Evolutionary conservation across 257 asterid species (phyloP).

Genomic region (Solanum stenotomum): DNA sequence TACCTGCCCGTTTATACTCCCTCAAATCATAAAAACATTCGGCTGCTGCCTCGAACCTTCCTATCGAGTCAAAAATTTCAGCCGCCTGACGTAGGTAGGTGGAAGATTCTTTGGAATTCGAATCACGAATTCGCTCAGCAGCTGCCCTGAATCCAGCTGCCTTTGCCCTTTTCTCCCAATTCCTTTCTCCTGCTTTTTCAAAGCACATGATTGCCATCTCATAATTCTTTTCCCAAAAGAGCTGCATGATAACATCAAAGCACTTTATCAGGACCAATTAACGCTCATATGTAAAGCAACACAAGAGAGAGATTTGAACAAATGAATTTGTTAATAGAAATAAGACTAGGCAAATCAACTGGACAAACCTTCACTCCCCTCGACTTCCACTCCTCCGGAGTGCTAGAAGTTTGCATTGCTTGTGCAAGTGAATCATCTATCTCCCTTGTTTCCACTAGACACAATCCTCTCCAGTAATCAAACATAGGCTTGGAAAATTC

Average conservation of each 20-base stretch:
- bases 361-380: slow-evolving; percentile 45
- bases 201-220: slow-evolving; percentile 68
- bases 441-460: slow-evolving; percentile 42
- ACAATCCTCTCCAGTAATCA: slow-evolving; percentile 49
- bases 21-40: slow-evolving; percentile 53
- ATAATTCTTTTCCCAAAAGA: slow-evolving; percentile 52
- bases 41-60: slow-evolving; percentile 43
- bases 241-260: slow-evolving; percentile 22
- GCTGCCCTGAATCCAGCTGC: slow-evolving; percentile 47
- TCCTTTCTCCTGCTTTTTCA: slow-evolving; percentile 50
- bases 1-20: slow-evolving; percentile 58
- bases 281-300: background rate
- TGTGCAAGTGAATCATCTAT: slow-evolving; percentile 44
- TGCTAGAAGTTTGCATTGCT: slow-evolving; percentile 62
- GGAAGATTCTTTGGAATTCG: slow-evolving; percentile 28
- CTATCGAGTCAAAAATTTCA: slow-evolving; percentile 47
- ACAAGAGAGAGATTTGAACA: background rate
- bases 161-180: slow-evolving; percentile 49
- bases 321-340: background rate
- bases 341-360: background rate
- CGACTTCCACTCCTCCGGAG: slow-evolving; percentile 58
- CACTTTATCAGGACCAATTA: background rate
- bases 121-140: slow-evolving; percentile 27
- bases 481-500: slow-evolving; percentile 49
- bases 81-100: slow-evolving; percentile 55